phyloP scores from a whole-genome alignment of 2,329 filamentous ascomycete species.

The Aspergillus sp. region DNA sequence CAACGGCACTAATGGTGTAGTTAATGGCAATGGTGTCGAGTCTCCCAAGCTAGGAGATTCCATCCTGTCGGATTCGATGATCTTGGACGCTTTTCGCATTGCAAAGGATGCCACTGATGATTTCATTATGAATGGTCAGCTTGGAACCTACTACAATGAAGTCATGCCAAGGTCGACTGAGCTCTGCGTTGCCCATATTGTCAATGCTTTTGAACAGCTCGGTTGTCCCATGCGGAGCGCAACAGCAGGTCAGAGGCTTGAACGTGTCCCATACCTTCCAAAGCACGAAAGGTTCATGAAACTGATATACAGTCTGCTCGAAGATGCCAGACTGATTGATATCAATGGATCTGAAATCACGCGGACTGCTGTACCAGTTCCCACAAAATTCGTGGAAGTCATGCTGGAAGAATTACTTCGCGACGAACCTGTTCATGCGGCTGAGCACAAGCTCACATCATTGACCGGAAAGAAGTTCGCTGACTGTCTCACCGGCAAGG shows the following conservation, averaged over 20 bases:
- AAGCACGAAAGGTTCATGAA: conserved; percentile 27
- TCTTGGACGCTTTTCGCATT: too few species aligned
- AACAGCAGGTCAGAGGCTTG: conserved; percentile 15
- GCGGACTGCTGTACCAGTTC: conserved; percentile 22
- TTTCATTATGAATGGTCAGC: conserved; percentile 18
- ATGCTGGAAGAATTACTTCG: conserved; percentile 26
- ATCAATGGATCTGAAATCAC: conserved; percentile 19
- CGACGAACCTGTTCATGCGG: conserved; percentile 21
- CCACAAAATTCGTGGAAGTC: conserved; percentile 9
- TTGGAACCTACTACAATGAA: conserved; percentile 17
- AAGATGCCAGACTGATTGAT: conserved; percentile 29
- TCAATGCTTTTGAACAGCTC: conserved; percentile 35
- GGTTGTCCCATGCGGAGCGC: conserved; percentile 22
- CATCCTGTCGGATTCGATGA: too few species aligned
- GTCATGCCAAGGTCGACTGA: conserved; percentile 20
- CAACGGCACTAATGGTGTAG: too few species aligned
- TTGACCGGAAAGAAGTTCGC: conserved; percentile 14
- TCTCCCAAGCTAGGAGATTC: too few species aligned
- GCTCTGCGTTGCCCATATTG: conserved; percentile 16
- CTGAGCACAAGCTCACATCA: conserved; percentile 19
- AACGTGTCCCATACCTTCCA: conserved; percentile 20
- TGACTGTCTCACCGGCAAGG: conserved; percentile 24
- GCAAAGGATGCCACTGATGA: conserved; percentile 14
- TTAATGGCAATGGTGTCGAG: too few species aligned
- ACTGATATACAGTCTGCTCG: conserved; percentile 32